phyloP scores from a whole-genome alignment of 495 filamentous ascomycete species.

The Aspergillus conjunctus region DNA sequence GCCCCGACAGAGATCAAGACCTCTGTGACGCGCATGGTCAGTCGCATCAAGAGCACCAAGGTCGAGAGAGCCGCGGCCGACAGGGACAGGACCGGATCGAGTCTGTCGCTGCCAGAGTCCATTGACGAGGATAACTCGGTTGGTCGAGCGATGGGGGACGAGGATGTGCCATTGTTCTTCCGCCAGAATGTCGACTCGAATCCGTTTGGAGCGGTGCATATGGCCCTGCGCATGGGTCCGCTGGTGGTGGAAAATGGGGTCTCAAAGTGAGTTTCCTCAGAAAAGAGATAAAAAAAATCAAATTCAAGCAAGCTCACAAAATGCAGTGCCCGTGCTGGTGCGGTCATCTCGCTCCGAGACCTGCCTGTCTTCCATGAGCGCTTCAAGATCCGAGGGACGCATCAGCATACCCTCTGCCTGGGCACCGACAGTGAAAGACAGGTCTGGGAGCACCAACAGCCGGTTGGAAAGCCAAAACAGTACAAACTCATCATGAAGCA shows the following conservation, averaged over 20 bases:
- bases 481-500: slow-evolving; percentile 47
- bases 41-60: slow-evolving; percentile 18
- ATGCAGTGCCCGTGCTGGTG: slow-evolving; percentile 32
- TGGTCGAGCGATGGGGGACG: slow-evolving; percentile 9
- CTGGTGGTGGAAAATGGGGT: slow-evolving; percentile 48
- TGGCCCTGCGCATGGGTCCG: slow-evolving; percentile 42
- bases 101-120: not conserved
- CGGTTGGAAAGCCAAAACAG: slow-evolving; percentile 25
- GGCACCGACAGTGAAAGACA: slow-evolving; percentile 20
- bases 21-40: slow-evolving; percentile 1
- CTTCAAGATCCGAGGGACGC: not conserved
- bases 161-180: slow-evolving; percentile 38
- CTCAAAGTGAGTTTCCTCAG: slow-evolving; percentile 19
- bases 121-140: not conserved
- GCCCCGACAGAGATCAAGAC: not conserved
- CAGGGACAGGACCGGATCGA: not conserved
- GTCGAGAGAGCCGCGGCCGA: not conserved
- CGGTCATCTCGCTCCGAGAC: slow-evolving; percentile 34
- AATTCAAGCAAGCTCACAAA: not conserved
- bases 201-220: slow-evolving; percentile 44
- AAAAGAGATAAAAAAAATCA: not conserved
- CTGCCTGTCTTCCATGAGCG: slow-evolving; percentile 24
- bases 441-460: slow-evolving; percentile 25
- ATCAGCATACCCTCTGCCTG: slow-evolving; percentile 24
- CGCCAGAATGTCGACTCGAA: slow-evolving; percentile 27